Evolutionary conservation across 225 moss, liverwort and hornwort genomes (phyloP).

Genomic region (Polytrichum formosum): DNA sequence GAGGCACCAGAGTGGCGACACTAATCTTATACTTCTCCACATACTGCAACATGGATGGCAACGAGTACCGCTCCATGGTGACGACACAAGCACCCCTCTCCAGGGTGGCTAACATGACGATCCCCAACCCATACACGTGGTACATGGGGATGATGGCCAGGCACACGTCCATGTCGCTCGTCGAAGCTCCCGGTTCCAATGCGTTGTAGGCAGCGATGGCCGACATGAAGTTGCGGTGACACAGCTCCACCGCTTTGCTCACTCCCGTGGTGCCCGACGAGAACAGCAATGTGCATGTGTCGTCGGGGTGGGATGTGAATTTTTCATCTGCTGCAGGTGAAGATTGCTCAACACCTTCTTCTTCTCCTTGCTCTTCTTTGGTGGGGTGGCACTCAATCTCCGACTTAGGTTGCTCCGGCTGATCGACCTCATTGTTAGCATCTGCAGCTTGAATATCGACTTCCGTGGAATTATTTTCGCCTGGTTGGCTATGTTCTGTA

Average conservation of each 20-base stretch:
- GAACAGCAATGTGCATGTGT: slow-evolving; percentile 46
- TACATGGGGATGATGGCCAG: slow-evolving; percentile 39
- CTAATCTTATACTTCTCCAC: slow-evolving; percentile 24
- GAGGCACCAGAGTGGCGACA: slow-evolving; percentile 48
- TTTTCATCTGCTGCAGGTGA: not conserved
- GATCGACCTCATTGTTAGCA: too few relatives aligned
- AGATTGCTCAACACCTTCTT: too few relatives aligned
- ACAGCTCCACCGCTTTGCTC: slow-evolving; percentile 37
- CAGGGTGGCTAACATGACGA: slow-evolving; percentile 35
- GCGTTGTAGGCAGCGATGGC: slow-evolving; percentile 40
- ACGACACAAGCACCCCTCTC: slow-evolving; percentile 46
- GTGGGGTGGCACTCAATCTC: too few relatives aligned
- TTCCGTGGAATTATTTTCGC: too few relatives aligned
- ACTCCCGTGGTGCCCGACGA: slow-evolving; percentile 49
- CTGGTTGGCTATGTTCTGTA: not conserved
- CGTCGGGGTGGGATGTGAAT: slow-evolving; percentile 16
- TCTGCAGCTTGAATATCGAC: not conserved
- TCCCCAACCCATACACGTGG: slow-evolving; percentile 49
- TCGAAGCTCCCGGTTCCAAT: slow-evolving; percentile 33
- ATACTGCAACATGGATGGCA: slow-evolving; percentile 25
- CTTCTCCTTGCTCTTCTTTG: too few relatives aligned
- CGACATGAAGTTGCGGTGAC: slow-evolving; percentile 44
- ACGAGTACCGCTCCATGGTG: slow-evolving; percentile 37
- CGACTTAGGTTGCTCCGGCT: too few relatives aligned
- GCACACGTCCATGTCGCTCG: slow-evolving; percentile 37